Conservation (phyloP, 139 green algal genomes). For the Penium margaritaceum region DNA sequence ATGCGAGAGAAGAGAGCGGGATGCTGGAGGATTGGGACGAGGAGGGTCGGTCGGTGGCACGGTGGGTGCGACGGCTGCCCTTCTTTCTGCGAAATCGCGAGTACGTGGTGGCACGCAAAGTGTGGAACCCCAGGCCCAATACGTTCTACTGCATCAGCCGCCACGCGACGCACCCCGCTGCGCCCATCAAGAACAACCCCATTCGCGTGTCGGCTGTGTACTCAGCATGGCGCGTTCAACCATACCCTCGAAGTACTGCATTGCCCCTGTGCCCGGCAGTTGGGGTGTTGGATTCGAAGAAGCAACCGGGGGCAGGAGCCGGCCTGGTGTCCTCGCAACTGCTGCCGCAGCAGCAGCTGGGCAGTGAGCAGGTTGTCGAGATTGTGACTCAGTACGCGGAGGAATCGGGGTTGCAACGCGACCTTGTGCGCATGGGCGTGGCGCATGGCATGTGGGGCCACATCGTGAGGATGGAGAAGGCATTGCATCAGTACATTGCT, state of each 20-base stretch:
- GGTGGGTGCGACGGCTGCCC: constrained; percentile 31
- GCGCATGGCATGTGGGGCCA: constrained; percentile 9
- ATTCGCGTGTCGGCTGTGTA: constrained; percentile 4
- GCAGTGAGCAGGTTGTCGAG: neutral
- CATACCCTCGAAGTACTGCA: no score
- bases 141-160: constrained; percentile 31
- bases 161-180: constrained; percentile 9
- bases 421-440: neutral
- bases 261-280: no score
- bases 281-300: no score
- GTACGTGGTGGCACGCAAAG: constrained; percentile 16
- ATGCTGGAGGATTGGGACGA: constrained; percentile 21
- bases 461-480: neutral
- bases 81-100: constrained; percentile 27
- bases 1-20: constrained; percentile 14
- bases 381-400: constrained; percentile 7
- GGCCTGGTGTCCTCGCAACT: no score
- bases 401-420: neutral
- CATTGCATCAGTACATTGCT: neutral
- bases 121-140: neutral
- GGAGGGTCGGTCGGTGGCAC: neutral
- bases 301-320: no score
- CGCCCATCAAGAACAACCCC: neutral
- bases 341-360: neutral
- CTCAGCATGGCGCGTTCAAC: constrained; percentile 24